Evolutionary conservation across 1,139 yeast species (phyloP).

Genomic region (Lizanozyma gosingica): DNA sequence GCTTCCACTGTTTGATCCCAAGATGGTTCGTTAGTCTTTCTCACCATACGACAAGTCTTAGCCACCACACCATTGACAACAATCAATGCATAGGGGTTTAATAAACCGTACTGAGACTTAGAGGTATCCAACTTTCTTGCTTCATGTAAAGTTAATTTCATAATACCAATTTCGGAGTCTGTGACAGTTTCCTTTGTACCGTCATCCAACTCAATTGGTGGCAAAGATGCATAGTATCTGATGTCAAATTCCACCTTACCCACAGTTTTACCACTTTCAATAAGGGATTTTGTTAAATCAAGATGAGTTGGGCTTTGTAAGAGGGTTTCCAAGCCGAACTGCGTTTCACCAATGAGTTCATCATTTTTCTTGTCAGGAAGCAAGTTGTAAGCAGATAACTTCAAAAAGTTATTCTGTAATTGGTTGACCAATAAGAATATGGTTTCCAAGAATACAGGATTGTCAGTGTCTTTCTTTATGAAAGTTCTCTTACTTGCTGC

Average conservation of each 20-base stretch:
- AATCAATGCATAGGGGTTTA: conserved; percentile 66
- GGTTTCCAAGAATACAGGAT: conserved; percentile 61
- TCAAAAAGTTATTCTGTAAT: conserved; percentile 47
- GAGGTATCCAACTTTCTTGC: conserved; percentile 64
- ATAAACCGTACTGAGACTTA: conserved; percentile 55
- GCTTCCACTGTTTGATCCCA: conserved; percentile 60
- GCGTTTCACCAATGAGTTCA: conserved; percentile 46
- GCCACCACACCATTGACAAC: conserved; percentile 47
- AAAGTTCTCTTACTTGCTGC: conserved; percentile 29
- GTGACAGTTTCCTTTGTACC: conserved; percentile 41
- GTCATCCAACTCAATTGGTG: conserved; percentile 38
- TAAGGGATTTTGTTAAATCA: conserved; percentile 16
- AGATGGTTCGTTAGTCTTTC: conserved; percentile 60
- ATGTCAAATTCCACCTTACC: conserved; percentile 56
- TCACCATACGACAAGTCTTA: conserved; percentile 50
- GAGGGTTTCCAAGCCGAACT: conserved; percentile 48
- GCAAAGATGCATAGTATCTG: conserved; percentile 53
- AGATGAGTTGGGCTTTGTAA: conserved; percentile 40
- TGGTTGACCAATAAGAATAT: conserved; percentile 48
- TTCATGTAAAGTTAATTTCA: conserved; percentile 62
- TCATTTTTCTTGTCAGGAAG: conserved; percentile 44
- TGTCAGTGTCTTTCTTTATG: conserved; percentile 43
- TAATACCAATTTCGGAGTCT: conserved; percentile 63
- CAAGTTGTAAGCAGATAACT: conserved; percentile 46
- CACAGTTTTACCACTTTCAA: conserved; percentile 44